Percentiles rank a stretch among this genome's conserved stretches.
These are phyloP conservation scores for Epichloe elymi DNA, from an alignment of 2,329 filamentous ascomycete species.

Conservation along the genomic window DNA sequence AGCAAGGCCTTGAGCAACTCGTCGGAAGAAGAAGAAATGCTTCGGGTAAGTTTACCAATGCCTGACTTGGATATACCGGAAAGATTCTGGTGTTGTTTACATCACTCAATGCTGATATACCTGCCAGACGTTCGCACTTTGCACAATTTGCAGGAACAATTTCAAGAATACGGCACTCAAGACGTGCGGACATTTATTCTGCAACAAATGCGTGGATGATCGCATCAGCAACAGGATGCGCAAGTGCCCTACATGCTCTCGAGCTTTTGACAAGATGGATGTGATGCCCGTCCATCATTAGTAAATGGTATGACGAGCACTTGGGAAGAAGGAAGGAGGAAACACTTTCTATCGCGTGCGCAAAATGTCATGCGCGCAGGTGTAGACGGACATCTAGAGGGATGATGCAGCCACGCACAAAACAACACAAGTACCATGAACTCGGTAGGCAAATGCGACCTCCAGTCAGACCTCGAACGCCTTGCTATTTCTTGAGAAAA, in stretches of 20 bases:
- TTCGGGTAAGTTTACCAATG: conserved; percentile 52
- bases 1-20: conserved; percentile 69
- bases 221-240: conserved; percentile 79
- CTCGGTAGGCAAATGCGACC: neutral
- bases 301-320: neutral
- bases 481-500: neutral
- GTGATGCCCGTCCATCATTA: conserved; percentile 58
- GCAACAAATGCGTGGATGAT: conserved; percentile 79
- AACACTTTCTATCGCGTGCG: neutral
- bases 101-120: conserved; percentile 11
- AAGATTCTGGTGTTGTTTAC: neutral
- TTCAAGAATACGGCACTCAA: conserved; percentile 93
- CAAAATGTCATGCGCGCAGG: neutral
- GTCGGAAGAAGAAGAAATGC: conserved; percentile 69
- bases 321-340: neutral
- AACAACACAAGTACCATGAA: neutral
- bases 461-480: neutral
- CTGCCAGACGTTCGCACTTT: conserved; percentile 40
- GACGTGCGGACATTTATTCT: conserved; percentile 91
- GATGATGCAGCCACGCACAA: neutral
- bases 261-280: conserved; percentile 82
- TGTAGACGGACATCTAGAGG: neutral
- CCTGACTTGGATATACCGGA: too few species aligned
- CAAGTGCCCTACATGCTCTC: conserved; percentile 90
- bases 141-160: conserved; percentile 81